A percentile compares a stretch with the other conserved stretches of the same genome.
Conservation (phyloP, 2,329 filamentous ascomycete species). For the Emmonsiellopsis sp. region DNA sequence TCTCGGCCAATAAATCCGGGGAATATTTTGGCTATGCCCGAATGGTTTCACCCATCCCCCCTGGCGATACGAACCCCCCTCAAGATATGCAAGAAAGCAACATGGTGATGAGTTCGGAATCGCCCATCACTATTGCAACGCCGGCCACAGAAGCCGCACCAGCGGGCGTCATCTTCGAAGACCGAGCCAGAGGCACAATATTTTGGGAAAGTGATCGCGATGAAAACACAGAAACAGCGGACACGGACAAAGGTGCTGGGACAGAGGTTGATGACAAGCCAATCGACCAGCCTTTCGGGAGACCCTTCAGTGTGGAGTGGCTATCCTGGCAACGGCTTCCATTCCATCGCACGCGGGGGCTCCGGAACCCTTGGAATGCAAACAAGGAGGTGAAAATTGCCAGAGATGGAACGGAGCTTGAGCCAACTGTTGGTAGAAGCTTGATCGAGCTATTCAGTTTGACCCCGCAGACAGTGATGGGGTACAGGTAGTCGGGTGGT, state of each 20-base stretch:
- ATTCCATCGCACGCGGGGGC: constrained; percentile 77
- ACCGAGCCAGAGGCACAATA: constrained; percentile 86
- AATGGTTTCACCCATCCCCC: constrained; percentile 76
- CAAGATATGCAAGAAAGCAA: constrained; percentile 40
- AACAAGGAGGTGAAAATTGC: constrained; percentile 95
- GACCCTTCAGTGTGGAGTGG: constrained; percentile 88
- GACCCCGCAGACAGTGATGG: not conserved
- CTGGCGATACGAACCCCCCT: constrained; percentile 60
- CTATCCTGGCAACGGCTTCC: constrained; percentile 72
- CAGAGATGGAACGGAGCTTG: constrained; percentile 84
- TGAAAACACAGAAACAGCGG: constrained; percentile 24
- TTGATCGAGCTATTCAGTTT: constrained; percentile 71
- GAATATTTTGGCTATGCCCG: constrained; percentile 94
- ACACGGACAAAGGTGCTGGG: constrained; percentile 23
- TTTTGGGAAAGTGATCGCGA: constrained; percentile 77
- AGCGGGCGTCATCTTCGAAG: constrained; percentile 79
- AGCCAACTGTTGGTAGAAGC: constrained; percentile 67
- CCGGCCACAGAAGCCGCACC: constrained; percentile 69
- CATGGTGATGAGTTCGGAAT: constrained; percentile 43
- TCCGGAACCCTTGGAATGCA: constrained; percentile 90
- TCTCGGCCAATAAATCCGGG: constrained; percentile 94
- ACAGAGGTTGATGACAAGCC: constrained; percentile 32
- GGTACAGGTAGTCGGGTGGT: not conserved
- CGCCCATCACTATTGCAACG: constrained; percentile 71
- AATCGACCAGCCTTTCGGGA: constrained; percentile 63